Conservation (phyloP, 208 protist species). For the Porcisia hertigi region DNA sequence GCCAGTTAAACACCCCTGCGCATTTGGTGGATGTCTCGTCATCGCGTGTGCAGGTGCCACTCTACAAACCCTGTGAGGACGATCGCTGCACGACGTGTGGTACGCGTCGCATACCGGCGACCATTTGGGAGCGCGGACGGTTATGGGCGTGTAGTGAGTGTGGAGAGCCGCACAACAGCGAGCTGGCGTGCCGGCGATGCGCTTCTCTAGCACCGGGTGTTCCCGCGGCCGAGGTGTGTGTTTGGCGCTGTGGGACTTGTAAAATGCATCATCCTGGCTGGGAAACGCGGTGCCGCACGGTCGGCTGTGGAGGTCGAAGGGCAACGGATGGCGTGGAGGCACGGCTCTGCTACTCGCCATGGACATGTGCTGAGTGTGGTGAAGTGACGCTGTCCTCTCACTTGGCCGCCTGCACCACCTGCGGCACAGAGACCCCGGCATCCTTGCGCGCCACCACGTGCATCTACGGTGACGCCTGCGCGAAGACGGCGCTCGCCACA, state of each 20-base stretch:
- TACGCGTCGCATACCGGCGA: constrained; percentile 29
- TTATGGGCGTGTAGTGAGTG: constrained; percentile 52
- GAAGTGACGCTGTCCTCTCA: constrained; percentile 37
- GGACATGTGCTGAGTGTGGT: constrained; percentile 52
- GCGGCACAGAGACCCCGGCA: constrained; percentile 20
- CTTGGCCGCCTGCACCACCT: constrained; percentile 36
- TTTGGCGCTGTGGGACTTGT: constrained; percentile 60
- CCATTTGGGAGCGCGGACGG: constrained; percentile 37
- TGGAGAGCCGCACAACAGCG: constrained; percentile 26
- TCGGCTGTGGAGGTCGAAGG: constrained; percentile 39
- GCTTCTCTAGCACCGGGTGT: constrained; percentile 43
- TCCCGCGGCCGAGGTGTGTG: constrained; percentile 26
- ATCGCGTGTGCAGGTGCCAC: background rate
- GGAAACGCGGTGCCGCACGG: constrained; percentile 29
- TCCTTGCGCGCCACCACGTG: background rate
- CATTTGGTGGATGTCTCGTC: background rate
- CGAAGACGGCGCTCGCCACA: background rate
- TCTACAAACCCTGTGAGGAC: background rate
- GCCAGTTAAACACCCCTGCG: background rate
- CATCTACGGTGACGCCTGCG: background rate
- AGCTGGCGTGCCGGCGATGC: constrained; percentile 43
- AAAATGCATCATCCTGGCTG: constrained; percentile 37
- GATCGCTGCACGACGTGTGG: constrained; percentile 40
- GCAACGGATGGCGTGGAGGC: background rate
- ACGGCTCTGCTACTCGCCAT: constrained; percentile 43